Base-by-base conservation (phyloP, 2,329 filamentous ascomycete species). In the Plenodomus biglobosus region DNA sequence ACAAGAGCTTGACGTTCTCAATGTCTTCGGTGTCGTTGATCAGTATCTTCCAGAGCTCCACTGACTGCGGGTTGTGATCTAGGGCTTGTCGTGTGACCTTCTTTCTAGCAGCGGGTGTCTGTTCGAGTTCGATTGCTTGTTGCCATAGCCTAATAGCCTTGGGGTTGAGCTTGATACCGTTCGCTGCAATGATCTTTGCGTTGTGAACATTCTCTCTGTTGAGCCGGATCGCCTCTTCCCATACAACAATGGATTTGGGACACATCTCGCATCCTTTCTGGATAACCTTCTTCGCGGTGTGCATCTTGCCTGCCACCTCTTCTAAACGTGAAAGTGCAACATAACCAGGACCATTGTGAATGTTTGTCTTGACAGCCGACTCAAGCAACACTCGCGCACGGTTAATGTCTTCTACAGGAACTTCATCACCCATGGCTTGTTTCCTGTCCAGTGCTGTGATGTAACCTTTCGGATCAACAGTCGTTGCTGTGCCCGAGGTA, bases 321-420 rank as follows among this genome's bases (percentile, higher is more conserved):
- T 99, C 95, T 40, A 99, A 74, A 64, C 94, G 85, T 15, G 92
- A 91, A 3, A 94, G 89, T 3, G 95, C 94, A 61, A 99, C 95
- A 88, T 95, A 99, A 17, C 91, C 94, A 8, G 94, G 89, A 0
- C 89, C 91, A 66, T 97, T 95, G 55, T 90, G 92, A 2, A 92
- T 90, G 70, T 99, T 99, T 7, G 92, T 96, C 74, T 94, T 95
- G 70, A 96, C 95, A 39, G 97, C 94, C 0, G 92, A 97, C 68
- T 96, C 91, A n/a, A 99, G 77, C 30, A 99, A 80, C 55, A 92
- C 87, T 55, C 94, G 85, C 16, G 95, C 94, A 72, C 94, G 87
- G 68, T 96, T 95, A 70, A 99, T 90, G 66, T 99, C 94, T 51
- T 94, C 92, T 20, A 97, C 88, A 2, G 68, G 66, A 3, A 89